phyloP scores from a whole-genome alignment of 2,329 filamentous ascomycete species.

The Apiospora sp. region DNA sequence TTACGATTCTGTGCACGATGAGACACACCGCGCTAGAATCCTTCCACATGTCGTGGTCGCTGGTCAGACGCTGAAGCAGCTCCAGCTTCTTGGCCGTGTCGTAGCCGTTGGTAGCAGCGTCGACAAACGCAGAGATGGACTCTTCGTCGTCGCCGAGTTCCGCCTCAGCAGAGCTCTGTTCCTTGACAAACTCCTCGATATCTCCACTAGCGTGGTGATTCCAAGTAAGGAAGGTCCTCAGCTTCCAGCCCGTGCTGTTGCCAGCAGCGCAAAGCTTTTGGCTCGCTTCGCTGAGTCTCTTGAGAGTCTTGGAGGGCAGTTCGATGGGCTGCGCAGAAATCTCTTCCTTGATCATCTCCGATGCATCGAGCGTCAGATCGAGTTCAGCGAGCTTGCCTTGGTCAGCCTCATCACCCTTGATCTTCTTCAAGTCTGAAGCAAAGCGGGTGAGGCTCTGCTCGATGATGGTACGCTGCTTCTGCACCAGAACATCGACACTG shows the following conservation, averaged over 20 bases:
- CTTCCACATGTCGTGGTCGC: slow-evolving; percentile 31
- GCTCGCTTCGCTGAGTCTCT: slow-evolving; percentile 35
- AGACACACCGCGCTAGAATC: slow-evolving; percentile 34
- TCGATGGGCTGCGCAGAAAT: slow-evolving; percentile 31
- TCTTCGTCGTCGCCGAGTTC: slow-evolving; percentile 32
- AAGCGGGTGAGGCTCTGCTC: slow-evolving; percentile 34
- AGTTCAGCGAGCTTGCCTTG: slow-evolving; percentile 31
- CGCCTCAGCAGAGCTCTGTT: slow-evolving; percentile 25
- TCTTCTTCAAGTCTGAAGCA: slow-evolving; percentile 31
- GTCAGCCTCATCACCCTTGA: slow-evolving; percentile 27
- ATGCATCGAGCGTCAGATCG: slow-evolving; percentile 35
- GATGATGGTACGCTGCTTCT: slow-evolving; percentile 37
- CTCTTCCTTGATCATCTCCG: slow-evolving; percentile 32
- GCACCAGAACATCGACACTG: slow-evolving; percentile 29
- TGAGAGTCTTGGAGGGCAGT: slow-evolving; percentile 33
- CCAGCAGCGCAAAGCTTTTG: slow-evolving; percentile 31
- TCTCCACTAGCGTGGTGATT: slow-evolving; percentile 30
- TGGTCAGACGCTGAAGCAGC: slow-evolving; percentile 35
- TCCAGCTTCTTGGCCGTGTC: slow-evolving; percentile 31
- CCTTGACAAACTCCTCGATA: slow-evolving; percentile 27
- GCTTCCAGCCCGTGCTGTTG: slow-evolving; percentile 38
- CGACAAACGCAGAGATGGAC: slow-evolving; percentile 37
- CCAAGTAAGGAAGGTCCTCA: slow-evolving; percentile 39
- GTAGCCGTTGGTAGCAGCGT: slow-evolving; percentile 37
- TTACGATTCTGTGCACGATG: slow-evolving; percentile 26